These are phyloP conservation scores for Onygenales sp. DNA, from an alignment of 2,329 filamentous ascomycete genomes.

Conservation along the genomic window DNA sequence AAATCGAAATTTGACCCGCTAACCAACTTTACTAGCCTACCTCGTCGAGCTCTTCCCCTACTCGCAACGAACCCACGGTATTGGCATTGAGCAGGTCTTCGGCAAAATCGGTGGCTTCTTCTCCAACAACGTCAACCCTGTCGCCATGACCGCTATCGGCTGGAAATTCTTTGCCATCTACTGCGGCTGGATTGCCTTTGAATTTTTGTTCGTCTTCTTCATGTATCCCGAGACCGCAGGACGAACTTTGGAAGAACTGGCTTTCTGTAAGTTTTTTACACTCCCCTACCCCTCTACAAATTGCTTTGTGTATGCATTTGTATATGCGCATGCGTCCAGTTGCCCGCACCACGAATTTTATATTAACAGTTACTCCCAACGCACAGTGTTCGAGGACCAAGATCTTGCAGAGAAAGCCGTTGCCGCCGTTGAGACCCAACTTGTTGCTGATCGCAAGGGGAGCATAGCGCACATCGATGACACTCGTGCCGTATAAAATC, in stretches of 20 bases:
- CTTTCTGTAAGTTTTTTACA: constrained; percentile 29
- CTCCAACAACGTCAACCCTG: constrained; percentile 40
- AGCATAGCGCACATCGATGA: neutral
- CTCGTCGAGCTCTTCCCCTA: constrained; percentile 53
- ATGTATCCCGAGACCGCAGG: constrained; percentile 37
- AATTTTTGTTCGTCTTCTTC: constrained; percentile 35
- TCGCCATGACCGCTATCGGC: constrained; percentile 32
- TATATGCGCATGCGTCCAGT: neutral
- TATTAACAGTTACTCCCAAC: neutral
- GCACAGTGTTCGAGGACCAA: constrained; percentile 29
- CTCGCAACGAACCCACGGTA: constrained; percentile 47
- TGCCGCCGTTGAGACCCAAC: constrained; percentile 27
- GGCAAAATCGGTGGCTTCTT: constrained; percentile 42
- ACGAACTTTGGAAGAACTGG: constrained; percentile 37
- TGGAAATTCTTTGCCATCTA: constrained; percentile 40
- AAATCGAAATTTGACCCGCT: neutral
- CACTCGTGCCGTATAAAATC: neutral
- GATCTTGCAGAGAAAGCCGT: constrained; percentile 25
- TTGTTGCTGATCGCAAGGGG: constrained; percentile 17
- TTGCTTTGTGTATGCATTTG: neutral
- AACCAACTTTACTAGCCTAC: constrained; percentile 27
- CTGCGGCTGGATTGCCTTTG: constrained; percentile 33
- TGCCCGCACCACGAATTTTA: neutral
- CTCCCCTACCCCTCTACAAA: constrained; percentile 6
- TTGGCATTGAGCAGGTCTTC: constrained; percentile 49